Conservation (phyloP, 441 rosid genomes). For the Lepidium campestre region DNA sequence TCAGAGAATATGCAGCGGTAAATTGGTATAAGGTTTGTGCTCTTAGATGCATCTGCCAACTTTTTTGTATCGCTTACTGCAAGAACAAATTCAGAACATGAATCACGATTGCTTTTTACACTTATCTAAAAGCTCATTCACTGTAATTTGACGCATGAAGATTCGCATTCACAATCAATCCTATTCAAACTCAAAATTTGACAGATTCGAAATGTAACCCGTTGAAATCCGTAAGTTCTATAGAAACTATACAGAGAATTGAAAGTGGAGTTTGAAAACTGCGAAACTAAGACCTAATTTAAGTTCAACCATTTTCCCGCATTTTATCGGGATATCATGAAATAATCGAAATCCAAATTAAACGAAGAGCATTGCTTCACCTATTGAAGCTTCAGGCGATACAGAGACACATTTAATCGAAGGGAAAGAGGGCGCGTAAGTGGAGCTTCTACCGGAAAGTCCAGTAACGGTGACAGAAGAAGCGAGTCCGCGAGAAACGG, state of each 20-base stretch:
- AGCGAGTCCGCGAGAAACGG: conserved; percentile 20
- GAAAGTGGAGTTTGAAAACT: neutral
- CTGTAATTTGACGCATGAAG: neutral
- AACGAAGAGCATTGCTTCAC: conserved; percentile 28
- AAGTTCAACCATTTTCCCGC: conserved; percentile 13
- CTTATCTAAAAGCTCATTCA: neutral
- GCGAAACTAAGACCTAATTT: neutral
- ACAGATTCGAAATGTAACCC: neutral
- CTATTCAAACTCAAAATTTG: neutral
- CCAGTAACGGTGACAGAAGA: conserved; percentile 24
- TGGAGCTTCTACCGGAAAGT: conserved; percentile 17
- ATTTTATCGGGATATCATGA: conserved; percentile 22
- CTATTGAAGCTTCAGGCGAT: conserved; percentile 25
- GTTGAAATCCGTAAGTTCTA: neutral
- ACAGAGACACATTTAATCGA: conserved; percentile 40
- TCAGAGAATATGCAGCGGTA: conserved; percentile 77
- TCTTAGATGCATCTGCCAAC: conserved; percentile 55
- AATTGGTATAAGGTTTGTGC: conserved; percentile 63
- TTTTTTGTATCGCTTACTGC: conserved; percentile 39
- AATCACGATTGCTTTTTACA: neutral
- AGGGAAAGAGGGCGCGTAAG: conserved; percentile 23
- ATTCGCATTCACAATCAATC: conserved; percentile 5
- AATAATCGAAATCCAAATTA: conserved; percentile 19
- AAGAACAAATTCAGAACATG: conserved; percentile 10
- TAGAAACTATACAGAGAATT: neutral